Conservation (phyloP, 2,329 filamentous ascomycete species). For the Dactylella cylindrospora region DNA sequence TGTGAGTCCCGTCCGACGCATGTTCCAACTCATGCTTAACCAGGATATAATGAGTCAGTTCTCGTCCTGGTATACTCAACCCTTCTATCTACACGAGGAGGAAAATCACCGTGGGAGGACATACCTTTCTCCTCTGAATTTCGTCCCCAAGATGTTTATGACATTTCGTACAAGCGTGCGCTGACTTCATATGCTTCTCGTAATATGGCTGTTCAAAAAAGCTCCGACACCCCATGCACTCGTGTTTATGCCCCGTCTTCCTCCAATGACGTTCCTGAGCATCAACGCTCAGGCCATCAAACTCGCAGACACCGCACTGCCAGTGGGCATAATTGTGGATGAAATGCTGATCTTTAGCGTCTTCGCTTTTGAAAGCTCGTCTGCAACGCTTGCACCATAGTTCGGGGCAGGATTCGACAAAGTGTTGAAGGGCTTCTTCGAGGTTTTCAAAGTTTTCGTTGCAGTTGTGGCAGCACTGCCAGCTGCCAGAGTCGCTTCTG, state of each 20-base stretch:
- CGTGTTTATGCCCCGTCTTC: constrained; percentile 14
- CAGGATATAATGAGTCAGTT: no score
- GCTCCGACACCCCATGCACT: constrained; percentile 22
- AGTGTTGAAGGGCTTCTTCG: constrained; percentile 5
- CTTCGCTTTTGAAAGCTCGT: constrained; percentile 14
- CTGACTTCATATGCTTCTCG: constrained; percentile 14
- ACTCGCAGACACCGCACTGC: constrained; percentile 24
- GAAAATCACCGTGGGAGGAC: no score
- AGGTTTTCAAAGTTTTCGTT: constrained; percentile 2
- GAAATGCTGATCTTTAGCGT: constrained; percentile 18
- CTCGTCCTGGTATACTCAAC: no score
- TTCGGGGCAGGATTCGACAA: constrained; percentile 1
- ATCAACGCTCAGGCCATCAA: constrained; percentile 10
- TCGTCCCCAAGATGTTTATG: constrained; percentile 16
- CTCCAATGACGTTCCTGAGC: constrained; percentile 27
- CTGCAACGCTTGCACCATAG: constrained; percentile 30
- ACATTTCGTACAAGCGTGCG: constrained; percentile 14
- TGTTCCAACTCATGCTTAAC: constrained; percentile 24
- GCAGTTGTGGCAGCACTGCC: constrained; percentile 23
- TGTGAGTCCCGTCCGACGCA: not conserved
- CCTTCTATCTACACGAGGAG: no score
- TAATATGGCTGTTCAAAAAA: constrained; percentile 18
- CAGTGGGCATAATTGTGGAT: constrained; percentile 24
- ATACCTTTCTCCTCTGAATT: constrained; percentile 8
- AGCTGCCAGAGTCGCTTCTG: no score